Evolutionary conservation across 441 rosid genomes (phyloP).

Genomic region (Mallotus repandus): DNA sequence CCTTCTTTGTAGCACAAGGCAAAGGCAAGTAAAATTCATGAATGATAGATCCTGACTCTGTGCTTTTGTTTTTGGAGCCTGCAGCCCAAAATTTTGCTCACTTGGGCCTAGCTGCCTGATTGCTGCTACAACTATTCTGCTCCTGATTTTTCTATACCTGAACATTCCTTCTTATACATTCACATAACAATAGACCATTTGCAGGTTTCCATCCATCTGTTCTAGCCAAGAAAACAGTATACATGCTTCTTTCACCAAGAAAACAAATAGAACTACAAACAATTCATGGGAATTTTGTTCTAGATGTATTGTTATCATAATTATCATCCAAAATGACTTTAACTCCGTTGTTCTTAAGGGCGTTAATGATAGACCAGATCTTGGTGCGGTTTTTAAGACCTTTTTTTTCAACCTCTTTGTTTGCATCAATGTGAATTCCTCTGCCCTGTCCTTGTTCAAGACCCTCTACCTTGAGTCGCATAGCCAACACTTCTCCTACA

Average conservation of each 20-base stretch:
- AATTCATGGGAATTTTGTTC: conserved; percentile 20
- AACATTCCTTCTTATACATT: neutral
- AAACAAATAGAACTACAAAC: neutral
- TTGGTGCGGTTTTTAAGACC: conserved; percentile 33
- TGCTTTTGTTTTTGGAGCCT: too few relatives aligned
- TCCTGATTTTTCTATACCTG: neutral
- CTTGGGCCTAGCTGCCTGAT: neutral
- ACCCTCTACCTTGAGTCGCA: conserved; percentile 50
- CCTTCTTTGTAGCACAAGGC: neutral
- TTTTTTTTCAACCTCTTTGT: conserved; percentile 35
- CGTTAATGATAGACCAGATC: conserved; percentile 63
- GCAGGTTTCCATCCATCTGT: neutral
- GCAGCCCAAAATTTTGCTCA: neutral
- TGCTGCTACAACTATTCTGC: too few relatives aligned
- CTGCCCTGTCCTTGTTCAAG: conserved; percentile 45
- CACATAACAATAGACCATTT: neutral
- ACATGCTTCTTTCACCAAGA: neutral
- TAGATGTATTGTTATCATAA: conserved; percentile 28
- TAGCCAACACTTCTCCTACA: conserved; percentile 48
- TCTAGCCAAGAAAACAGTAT: neutral
- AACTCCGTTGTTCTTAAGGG: conserved; percentile 66
- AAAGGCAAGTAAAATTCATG: too few relatives aligned
- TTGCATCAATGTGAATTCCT: conserved; percentile 35
- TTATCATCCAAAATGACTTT: conserved; percentile 56
- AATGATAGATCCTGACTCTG: too few relatives aligned